These are phyloP conservation scores for Xerocomellus intermedius DNA, from an alignment of 768 basidiomycete genomes.

Conservation along the genomic window DNA sequence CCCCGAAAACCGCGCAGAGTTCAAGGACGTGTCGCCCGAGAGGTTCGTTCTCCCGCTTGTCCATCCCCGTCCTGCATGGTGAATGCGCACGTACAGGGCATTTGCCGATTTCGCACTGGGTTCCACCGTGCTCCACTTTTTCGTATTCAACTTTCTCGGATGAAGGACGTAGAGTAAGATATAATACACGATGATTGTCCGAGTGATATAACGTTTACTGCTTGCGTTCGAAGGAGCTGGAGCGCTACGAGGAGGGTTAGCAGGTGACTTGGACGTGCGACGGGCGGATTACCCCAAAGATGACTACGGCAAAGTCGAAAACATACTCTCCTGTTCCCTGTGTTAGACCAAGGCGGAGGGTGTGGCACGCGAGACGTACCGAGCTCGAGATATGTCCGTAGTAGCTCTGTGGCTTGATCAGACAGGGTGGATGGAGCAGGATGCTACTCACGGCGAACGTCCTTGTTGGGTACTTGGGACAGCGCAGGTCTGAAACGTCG, in stretches of 20 bases:
- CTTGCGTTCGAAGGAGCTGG: constrained; percentile 67
- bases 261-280: background rate
- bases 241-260: constrained; percentile 47
- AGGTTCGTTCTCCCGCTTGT: constrained; percentile 50
- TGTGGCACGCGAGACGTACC: constrained; percentile 44
- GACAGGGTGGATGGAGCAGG: background rate
- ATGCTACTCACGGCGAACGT: constrained; percentile 69
- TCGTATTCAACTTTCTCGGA: constrained; percentile 98
- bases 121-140: constrained; percentile 96
- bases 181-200: constrained; percentile 8
- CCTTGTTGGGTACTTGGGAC: constrained; percentile 80
- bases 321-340: constrained; percentile 66
- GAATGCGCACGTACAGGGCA: constrained; percentile 53
- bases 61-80: background rate
- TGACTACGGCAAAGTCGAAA: constrained; percentile 83
- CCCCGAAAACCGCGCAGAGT: constrained; percentile 75
- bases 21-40: constrained; percentile 92
- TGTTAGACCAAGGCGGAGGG: background rate
- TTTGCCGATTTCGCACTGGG: constrained; percentile 96
- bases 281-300: constrained; percentile 60
- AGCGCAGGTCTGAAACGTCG: constrained; percentile 58
- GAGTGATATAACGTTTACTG: background rate
- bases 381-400: constrained; percentile 76
- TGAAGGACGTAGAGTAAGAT: constrained; percentile 34
- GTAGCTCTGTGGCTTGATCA: constrained; percentile 47